Evolutionary conservation across 345 rosid genomes (phyloP), one percentile per base, ranked within the genome.

Genomic region (Boechera retrofracta): DNA sequence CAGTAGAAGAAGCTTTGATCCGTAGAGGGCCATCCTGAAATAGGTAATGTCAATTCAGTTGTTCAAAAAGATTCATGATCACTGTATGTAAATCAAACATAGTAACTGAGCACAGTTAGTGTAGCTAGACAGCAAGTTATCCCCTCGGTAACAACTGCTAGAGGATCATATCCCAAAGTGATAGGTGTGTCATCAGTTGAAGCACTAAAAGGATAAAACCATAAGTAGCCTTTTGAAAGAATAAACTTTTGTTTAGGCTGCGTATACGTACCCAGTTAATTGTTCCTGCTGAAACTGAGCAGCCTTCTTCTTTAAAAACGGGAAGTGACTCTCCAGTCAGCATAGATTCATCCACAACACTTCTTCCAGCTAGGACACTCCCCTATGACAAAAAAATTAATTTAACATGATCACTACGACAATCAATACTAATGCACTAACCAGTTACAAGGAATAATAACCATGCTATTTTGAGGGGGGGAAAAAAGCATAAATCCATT

Each of bases 341-440:
- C 97, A 94, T 94, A 84, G 97, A 92, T 83, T 94, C 98, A 76
- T 94, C 97, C 35, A 90, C 97, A 72, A 90, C 93, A 79, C 98
- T 92, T 88, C 94, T 89, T 83, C 98, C 98, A 3, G 93, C 95
- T 74, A 89, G 69, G 71, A 94, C 90, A 82, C 67, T 85, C 54
- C 98, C 98, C 98, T 94, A 81, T 39, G 65, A 71, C 51, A 4
- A 72, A 69, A 31, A 47, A 18, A 29, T 38, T 42, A 56, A 15
- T 77, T 71, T 80, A 81, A 74, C 51, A 16, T 66, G 38, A 62
- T 58, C 65, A 54, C 28, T 16, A 12, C 53, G 16, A 70, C 51
- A 57, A 39, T 62, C 16, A 75, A 56, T 24, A 51, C 62, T 62
- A 61, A 29, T 15, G 18, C 16, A 65, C 49, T 44, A 38, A 58